These are phyloP conservation scores for Parascedosporium putredinis DNA, from an alignment of 2,329 filamentous ascomycete genomes.

Conservation along the genomic window DNA sequence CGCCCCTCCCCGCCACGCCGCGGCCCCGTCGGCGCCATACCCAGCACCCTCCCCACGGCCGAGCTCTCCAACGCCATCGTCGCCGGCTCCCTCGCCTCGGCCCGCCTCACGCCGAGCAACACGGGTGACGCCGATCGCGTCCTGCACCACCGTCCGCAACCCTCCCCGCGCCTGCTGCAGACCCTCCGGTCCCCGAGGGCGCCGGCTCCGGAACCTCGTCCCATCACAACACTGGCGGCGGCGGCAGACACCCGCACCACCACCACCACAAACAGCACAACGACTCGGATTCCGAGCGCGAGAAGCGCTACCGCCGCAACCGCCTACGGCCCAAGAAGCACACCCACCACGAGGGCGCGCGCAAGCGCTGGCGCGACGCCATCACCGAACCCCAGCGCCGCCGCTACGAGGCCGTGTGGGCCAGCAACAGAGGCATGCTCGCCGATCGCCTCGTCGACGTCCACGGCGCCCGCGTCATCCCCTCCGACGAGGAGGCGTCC, in stretches of 20 bases:
- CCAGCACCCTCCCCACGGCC: slow-evolving; percentile 41
- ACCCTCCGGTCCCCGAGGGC: slow-evolving; percentile 44
- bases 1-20: slow-evolving; percentile 8
- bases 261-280: slow-evolving; percentile 13
- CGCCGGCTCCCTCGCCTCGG: slow-evolving; percentile 61
- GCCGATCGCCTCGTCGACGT: slow-evolving; percentile 18
- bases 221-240: too few species aligned
- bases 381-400: slow-evolving; percentile 65
- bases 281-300: slow-evolving; percentile 31
- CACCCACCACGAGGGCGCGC: slow-evolving; percentile 64
- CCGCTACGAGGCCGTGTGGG: slow-evolving; percentile 77
- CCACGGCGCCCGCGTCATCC: background rate
- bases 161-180: slow-evolving; percentile 47
- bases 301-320: background rate
- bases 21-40: slow-evolving; percentile 9
- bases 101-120: slow-evolving; percentile 36
- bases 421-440: slow-evolving; percentile 60
- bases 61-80: slow-evolving; percentile 66
- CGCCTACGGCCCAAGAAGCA: slow-evolving; percentile 39
- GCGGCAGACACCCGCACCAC: background rate
- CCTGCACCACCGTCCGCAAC: slow-evolving; percentile 31
- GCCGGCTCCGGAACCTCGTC: too few species aligned
- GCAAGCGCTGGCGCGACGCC: slow-evolving; percentile 66
- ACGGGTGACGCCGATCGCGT: slow-evolving; percentile 25
- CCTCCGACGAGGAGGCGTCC: slow-evolving; percentile 18